Evolutionary conservation across 495 filamentous ascomycete genomes (phyloP).

Genomic region (Penicillium cinerascens): DNA sequence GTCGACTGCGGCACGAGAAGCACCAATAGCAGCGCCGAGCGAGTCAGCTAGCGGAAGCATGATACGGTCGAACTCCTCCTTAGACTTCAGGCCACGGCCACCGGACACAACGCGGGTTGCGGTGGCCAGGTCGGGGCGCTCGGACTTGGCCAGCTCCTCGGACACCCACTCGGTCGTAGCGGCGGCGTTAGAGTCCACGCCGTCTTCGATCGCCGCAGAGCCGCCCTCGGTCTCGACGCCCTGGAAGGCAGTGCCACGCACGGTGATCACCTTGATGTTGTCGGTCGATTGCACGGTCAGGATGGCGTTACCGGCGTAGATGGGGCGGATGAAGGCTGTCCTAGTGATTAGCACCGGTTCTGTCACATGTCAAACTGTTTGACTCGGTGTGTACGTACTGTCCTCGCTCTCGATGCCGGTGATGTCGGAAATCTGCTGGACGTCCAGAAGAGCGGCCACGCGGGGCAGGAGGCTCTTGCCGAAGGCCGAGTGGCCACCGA

Average conservation of each 20-base stretch:
- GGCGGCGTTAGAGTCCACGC: constrained; percentile 58
- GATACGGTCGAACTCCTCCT: constrained; percentile 90
- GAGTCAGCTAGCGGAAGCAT: constrained; percentile 90
- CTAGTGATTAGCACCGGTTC: constrained; percentile 13
- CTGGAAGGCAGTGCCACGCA: constrained; percentile 86
- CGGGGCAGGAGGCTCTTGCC: constrained; percentile 95
- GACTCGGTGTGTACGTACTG: constrained; percentile 47
- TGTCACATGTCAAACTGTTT: constrained; percentile 19
- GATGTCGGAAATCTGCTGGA: constrained; percentile 90
- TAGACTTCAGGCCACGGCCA: constrained; percentile 91
- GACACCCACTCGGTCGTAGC: constrained; percentile 82
- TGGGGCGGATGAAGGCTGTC: constrained; percentile 84
- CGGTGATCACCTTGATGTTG: constrained; percentile 80
- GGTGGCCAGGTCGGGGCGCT: constrained; percentile 91
- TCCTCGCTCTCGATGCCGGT: constrained; percentile 83
- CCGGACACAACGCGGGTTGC: constrained; percentile 88
- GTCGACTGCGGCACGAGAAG: constrained; percentile 91
- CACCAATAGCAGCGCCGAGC: constrained; percentile 89
- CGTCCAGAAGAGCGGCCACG: constrained; percentile 88
- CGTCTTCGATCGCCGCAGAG: constrained; percentile 45
- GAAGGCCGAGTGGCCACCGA: constrained; percentile 90
- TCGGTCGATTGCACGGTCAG: constrained; percentile 93
- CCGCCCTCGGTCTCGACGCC: constrained; percentile 47
- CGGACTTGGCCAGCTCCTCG: constrained; percentile 86
- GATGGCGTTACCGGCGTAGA: constrained; percentile 97